Percentiles rank a stretch among this genome's conserved stretches.
These are phyloP conservation scores for Lachancea kluyveri DNA, from an alignment of 805 yeast genomes.

Conservation along the genomic window DNA sequence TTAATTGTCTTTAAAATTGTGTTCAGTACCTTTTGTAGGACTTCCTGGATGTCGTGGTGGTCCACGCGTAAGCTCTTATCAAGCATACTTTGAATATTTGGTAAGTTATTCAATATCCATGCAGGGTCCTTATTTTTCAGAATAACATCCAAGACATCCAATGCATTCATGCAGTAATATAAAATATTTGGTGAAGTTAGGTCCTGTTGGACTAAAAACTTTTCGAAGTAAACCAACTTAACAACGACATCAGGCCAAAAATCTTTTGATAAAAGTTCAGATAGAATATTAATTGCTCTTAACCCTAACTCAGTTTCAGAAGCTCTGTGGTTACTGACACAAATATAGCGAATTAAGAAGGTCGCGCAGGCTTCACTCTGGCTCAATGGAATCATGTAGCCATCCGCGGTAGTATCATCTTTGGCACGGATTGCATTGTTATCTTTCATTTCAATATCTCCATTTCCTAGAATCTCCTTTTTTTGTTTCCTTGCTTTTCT, in stretches of 20 bases:
- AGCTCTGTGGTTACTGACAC: constrained; percentile 79
- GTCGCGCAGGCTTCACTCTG: constrained; percentile 89
- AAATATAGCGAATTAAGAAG: constrained; percentile 78
- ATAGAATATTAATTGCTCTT: constrained; percentile 71
- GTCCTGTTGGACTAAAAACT: constrained; percentile 76
- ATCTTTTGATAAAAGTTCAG: constrained; percentile 61
- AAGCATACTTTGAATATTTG: constrained; percentile 62
- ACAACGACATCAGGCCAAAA: constrained; percentile 90
- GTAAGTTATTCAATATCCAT: constrained; percentile 74
- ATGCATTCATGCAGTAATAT: constrained; percentile 81
- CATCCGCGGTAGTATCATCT: constrained; percentile 18
- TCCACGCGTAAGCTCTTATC: constrained; percentile 79
- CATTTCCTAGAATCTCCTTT: constrained; percentile 3
- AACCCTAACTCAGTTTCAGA: constrained; percentile 79
- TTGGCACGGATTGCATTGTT: constrained; percentile 25
- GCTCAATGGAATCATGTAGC: constrained; percentile 50
- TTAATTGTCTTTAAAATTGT: constrained; percentile 63
- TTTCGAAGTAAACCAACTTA: constrained; percentile 79
- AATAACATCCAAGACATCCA: constrained; percentile 82
- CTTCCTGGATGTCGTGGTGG: constrained; percentile 82
- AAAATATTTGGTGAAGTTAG: constrained; percentile 59
- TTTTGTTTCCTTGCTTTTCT: constrained; percentile 34
- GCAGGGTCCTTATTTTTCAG: constrained; percentile 66
- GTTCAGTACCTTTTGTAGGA: constrained; percentile 67
- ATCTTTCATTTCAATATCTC: constrained; percentile 8